These are phyloP conservation scores for Apiotrichum laibachii DNA, from an alignment of 1,284 basidiomycete genomes.

Conservation along the genomic window DNA sequence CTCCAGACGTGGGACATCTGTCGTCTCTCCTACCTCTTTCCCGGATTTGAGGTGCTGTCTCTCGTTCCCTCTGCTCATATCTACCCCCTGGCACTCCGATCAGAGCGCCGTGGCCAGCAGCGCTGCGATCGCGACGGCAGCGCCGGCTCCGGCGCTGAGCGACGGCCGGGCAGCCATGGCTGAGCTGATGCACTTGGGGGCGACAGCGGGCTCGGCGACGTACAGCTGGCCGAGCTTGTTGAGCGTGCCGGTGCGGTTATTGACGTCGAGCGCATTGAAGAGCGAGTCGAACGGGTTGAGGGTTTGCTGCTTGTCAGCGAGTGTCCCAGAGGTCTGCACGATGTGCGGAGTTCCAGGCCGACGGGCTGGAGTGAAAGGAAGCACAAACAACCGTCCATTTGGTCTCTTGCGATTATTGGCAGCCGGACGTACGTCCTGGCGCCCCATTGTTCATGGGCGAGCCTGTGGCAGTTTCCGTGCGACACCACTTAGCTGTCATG, in stretches of 20 bases:
- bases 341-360: too few relatives aligned
- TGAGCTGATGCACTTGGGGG: neutral
- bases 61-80: neutral
- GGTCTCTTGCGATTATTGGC: too few relatives aligned
- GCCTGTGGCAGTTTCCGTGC: too few relatives aligned
- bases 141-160: neutral
- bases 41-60: too few relatives aligned
- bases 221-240: slow-evolving; percentile 31
- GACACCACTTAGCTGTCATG: too few relatives aligned
- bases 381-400: too few relatives aligned
- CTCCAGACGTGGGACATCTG: too few relatives aligned
- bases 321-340: too few relatives aligned
- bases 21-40: too few relatives aligned
- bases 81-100: neutral
- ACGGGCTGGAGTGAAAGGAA: neutral
- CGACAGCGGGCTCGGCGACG: slow-evolving; percentile 1
- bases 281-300: slow-evolving; percentile 29
- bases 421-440: too few relatives aligned
- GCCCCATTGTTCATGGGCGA: too few relatives aligned
- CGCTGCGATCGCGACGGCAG: neutral
- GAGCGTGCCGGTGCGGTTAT: slow-evolving; percentile 25
- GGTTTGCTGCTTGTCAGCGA: slow-evolving; percentile 25
- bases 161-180: neutral
- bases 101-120: neutral
- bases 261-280: slow-evolving; percentile 18